Conservation (phyloP, 257 asterid genomes). For the Solanum stenotomum region DNA sequence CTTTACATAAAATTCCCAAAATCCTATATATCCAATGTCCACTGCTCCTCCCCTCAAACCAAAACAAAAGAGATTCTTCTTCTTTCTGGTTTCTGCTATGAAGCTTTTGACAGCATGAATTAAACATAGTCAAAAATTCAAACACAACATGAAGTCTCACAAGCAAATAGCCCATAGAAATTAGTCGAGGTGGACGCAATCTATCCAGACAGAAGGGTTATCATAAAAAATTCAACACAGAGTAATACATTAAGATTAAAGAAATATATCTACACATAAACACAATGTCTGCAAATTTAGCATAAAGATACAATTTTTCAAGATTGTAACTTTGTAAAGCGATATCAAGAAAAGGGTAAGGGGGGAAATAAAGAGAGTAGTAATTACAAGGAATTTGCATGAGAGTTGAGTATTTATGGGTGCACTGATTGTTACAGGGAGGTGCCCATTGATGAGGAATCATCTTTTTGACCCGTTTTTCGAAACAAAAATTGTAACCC, state of each 20-base stretch:
- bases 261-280: neutral
- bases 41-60: neutral
- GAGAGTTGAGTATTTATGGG: conserved; percentile 66
- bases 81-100: neutral
- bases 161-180: neutral
- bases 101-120: neutral
- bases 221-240: neutral
- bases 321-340: neutral
- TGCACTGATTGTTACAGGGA: conserved; percentile 80
- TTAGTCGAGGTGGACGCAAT: neutral
- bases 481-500: neutral
- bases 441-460: conserved; percentile 71
- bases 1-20: neutral
- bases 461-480: conserved; percentile 12
- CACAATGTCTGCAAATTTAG: neutral
- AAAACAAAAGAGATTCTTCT: neutral
- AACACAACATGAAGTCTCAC: neutral
- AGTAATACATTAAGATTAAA: neutral
- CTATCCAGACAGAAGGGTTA: neutral
- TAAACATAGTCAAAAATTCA: neutral
- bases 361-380: neutral
- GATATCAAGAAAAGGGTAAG: neutral
- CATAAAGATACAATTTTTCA: neutral
- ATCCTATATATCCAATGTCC: neutral
- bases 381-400: conserved; percentile 72